phyloP scores from a whole-genome alignment of 2,329 filamentous ascomycete genomes.

The Rosellinia necatrix region DNA sequence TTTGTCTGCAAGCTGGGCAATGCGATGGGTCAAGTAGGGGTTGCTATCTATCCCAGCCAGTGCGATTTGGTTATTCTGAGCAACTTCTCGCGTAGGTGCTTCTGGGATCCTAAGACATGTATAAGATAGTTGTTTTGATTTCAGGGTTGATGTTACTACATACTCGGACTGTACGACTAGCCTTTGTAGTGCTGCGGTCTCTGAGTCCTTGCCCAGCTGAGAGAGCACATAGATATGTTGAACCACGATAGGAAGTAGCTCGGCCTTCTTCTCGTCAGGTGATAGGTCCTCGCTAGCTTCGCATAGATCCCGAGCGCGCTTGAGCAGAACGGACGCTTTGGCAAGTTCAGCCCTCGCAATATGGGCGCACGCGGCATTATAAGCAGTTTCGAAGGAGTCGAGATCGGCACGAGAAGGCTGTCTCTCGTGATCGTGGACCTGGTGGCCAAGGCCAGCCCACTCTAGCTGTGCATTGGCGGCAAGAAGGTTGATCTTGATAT shows the following conservation, averaged over 20 bases:
- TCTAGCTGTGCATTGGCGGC: slow-evolving; percentile 74
- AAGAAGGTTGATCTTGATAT: slow-evolving; percentile 75
- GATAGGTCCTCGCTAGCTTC: slow-evolving; percentile 73
- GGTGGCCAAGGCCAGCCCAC: slow-evolving; percentile 64
- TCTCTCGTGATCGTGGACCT: slow-evolving; percentile 57
- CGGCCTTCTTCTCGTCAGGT: slow-evolving; percentile 74
- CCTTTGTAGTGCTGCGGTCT: slow-evolving; percentile 66
- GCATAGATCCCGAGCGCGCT: slow-evolving; percentile 72
- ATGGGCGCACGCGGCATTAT: slow-evolving; percentile 76
- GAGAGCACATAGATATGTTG: slow-evolving; percentile 77
- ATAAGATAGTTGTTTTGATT: slow-evolving; percentile 15
- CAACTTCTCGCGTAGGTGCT: slow-evolving; percentile 66
- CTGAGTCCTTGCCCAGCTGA: slow-evolving; percentile 66
- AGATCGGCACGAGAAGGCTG: slow-evolving; percentile 63
- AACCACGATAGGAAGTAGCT: slow-evolving; percentile 75
- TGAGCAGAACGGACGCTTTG: slow-evolving; percentile 69
- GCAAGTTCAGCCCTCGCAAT: slow-evolving; percentile 71
- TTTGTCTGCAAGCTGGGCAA: slow-evolving; percentile 59
- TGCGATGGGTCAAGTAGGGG: slow-evolving; percentile 69
- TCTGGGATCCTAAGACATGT: slow-evolving; percentile 62
- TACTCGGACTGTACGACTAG: slow-evolving; percentile 67
- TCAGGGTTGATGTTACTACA: slow-evolving; percentile 20
- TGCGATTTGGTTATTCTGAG: slow-evolving; percentile 64
- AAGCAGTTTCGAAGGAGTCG: slow-evolving; percentile 80
- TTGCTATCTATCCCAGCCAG: slow-evolving; percentile 56